phyloP scores from a whole-genome alignment of 805 yeast genomes.

The Saccharomyces kudriavzevii region DNA sequence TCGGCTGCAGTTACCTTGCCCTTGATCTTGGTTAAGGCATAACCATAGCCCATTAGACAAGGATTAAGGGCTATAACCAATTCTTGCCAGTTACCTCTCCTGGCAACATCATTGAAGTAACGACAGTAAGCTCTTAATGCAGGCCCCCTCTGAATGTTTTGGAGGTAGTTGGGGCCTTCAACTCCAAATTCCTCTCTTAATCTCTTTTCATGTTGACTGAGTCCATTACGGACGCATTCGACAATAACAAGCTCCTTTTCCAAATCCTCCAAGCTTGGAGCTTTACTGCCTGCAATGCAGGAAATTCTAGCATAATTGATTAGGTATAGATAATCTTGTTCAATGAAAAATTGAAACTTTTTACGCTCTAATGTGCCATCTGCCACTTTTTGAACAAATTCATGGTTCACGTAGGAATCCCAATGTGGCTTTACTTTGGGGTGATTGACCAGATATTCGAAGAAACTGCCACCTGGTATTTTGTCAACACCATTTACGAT shows the following conservation, averaged over 20 bases:
- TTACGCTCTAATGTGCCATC: conserved; percentile 40
- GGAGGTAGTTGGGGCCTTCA: conserved; percentile 39
- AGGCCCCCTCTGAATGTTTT: conserved; percentile 39
- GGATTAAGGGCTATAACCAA: conserved; percentile 66
- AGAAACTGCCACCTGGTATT: conserved; percentile 20
- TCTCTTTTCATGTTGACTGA: conserved; percentile 47
- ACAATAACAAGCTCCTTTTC: conserved; percentile 45
- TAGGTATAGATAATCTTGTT: conserved; percentile 61
- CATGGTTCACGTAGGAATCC: conserved; percentile 52
- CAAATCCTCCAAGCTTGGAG: conserved; percentile 46
- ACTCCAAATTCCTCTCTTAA: conserved; percentile 33
- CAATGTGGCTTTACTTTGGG: conserved; percentile 48
- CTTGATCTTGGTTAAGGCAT: conserved; percentile 39
- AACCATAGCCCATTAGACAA: conserved; percentile 63
- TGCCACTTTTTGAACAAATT: conserved; percentile 50
- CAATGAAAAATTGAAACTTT: conserved; percentile 44
- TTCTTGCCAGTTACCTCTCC: conserved; percentile 51
- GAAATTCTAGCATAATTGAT: conserved; percentile 59
- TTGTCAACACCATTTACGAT: background rate
- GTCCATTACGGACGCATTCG: conserved; percentile 45
- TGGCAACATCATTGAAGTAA: conserved; percentile 47
- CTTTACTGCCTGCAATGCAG: conserved; percentile 52
- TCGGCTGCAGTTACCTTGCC: conserved; percentile 27
- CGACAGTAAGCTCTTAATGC: conserved; percentile 57
- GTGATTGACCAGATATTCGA: conserved; percentile 47